Evolutionary conservation across 2,329 filamentous ascomycete species (phyloP).

Genomic region (Alternaria novae-zelandiae): DNA sequence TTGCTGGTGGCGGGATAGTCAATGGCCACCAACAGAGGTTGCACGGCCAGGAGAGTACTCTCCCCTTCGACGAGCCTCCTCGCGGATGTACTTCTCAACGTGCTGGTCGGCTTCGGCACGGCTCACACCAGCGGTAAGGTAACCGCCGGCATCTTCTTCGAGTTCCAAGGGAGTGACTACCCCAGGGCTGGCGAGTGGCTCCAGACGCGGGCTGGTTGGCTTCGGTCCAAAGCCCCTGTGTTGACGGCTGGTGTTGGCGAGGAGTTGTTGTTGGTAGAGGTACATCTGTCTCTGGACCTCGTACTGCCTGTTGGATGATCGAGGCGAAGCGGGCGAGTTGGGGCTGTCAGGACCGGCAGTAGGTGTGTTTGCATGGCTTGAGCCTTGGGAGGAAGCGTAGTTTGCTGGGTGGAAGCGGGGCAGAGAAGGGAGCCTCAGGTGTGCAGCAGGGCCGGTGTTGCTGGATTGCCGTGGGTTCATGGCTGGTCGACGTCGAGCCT

Average conservation of each 20-base stretch:
- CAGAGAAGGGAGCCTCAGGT: conserved; percentile 56
- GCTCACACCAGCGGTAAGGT: conserved; percentile 54
- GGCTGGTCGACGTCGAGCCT: conserved; percentile 40
- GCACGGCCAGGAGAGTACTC: conserved; percentile 41
- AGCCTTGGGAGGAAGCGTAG: conserved; percentile 51
- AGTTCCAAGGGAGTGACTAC: conserved; percentile 61
- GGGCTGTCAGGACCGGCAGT: conserved; percentile 49
- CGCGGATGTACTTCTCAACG: conserved; percentile 56
- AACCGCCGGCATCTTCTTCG: conserved; percentile 51
- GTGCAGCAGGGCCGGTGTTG: conserved; percentile 41
- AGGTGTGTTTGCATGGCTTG: conserved; percentile 47
- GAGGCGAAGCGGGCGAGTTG: conserved; percentile 53
- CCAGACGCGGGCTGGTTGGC: conserved; percentile 57
- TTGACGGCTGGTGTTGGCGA: conserved; percentile 40
- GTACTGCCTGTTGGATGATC: conserved; percentile 50
- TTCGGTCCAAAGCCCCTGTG: conserved; percentile 36
- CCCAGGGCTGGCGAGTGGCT: conserved; percentile 58
- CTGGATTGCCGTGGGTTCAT: conserved; percentile 45
- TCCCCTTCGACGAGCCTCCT: conserved; percentile 50
- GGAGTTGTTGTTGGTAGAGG: conserved; percentile 55
- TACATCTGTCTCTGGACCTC: conserved; percentile 59
- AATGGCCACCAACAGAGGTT: conserved; percentile 40
- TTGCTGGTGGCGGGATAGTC: conserved; percentile 29
- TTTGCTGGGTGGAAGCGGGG: conserved; percentile 62
- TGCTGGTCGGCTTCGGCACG: conserved; percentile 47